Base-by-base conservation (phyloP, 192 early-diverging fungal genomes). In the Coemansia pectinata region DNA sequence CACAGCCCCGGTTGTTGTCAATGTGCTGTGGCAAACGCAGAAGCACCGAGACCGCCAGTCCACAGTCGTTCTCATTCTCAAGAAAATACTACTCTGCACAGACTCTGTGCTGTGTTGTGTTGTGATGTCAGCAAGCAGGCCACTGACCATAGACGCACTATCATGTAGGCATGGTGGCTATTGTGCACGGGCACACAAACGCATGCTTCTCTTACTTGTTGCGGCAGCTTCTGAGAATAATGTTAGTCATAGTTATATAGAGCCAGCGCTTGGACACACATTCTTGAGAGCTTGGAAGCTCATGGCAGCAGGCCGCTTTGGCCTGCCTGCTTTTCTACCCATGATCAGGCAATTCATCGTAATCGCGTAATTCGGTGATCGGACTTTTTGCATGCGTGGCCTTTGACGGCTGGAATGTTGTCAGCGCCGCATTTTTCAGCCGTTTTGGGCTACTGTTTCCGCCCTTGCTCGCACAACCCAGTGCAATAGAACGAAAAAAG, bases 21-120 rank as follows among this genome's bases (percentile, higher is more conserved):
- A 57, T 57, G 27, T 15, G 15, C 53, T 31, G 53, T 57, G 27
- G 53, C 27, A 15, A 15, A 31, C 15, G 53, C 53, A 57, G 53
- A 15, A 33, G 52, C 5, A 31, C 29, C 9, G 31, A 57, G 31
- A 57, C 53, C 53, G 5, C 53, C 53, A 29, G 53, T 57, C 53
- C 29, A 58, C 34, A 40, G 66, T 9, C 15, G 39, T 38, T 42
- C 47, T 41, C 12, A 58, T 40, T 67, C 7, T 68, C 53, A 40
- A 53, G 21, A 57, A 39, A 34, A 66, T 39, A 25, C 14, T 34
- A 66, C 14, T 33, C 29, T 14, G 6, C 53, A 25, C 25, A 57
- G 27, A 2, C 1, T 33, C 29, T 57, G 53, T 4, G 53, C 53
- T 33, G 34, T 36, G 34, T 36, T 27, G 11, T 27, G 21, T 53